Evolutionary conservation across 495 filamentous ascomycete species (phyloP).

Genomic region (Aspergillus sclerotiicarbonarius): DNA sequence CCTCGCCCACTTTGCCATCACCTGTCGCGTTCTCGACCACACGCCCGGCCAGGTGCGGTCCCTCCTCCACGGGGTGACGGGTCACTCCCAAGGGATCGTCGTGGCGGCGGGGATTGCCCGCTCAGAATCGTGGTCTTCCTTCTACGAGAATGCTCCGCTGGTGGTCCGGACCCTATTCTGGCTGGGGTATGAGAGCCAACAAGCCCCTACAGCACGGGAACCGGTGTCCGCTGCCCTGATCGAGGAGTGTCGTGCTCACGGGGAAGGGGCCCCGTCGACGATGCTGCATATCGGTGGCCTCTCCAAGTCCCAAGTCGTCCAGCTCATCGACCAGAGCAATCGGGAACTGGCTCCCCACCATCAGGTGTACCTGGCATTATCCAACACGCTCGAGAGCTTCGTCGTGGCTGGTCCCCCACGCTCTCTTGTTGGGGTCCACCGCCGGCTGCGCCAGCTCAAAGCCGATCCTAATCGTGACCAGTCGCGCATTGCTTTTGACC

Average conservation of each 20-base stretch:
- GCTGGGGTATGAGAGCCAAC: conserved; percentile 17
- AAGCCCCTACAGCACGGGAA: not conserved
- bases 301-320: not conserved
- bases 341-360: not conserved
- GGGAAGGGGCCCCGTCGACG: not conserved
- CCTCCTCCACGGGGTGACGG: conserved; percentile 16
- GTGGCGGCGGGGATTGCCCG: conserved; percentile 22
- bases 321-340: not conserved
- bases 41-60: conserved; percentile 20
- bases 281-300: conserved; percentile 3
- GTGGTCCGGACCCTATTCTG: conserved; percentile 21
- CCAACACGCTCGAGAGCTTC: not conserved
- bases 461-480: not conserved
- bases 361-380: not conserved
- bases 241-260: not conserved
- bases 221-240: not conserved
- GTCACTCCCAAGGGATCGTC: conserved; percentile 32
- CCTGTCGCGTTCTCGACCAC: conserved; percentile 16
- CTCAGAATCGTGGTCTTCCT: conserved; percentile 22
- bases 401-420: conserved; percentile 5
- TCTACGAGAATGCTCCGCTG: conserved; percentile 11
- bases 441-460: not conserved
- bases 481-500: not conserved
- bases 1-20: conserved; percentile 21
- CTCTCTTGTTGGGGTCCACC: not conserved